Base-by-base conservation (phyloP, 768 basidiomycete genomes). In the Scleroderma citrinum region DNA sequence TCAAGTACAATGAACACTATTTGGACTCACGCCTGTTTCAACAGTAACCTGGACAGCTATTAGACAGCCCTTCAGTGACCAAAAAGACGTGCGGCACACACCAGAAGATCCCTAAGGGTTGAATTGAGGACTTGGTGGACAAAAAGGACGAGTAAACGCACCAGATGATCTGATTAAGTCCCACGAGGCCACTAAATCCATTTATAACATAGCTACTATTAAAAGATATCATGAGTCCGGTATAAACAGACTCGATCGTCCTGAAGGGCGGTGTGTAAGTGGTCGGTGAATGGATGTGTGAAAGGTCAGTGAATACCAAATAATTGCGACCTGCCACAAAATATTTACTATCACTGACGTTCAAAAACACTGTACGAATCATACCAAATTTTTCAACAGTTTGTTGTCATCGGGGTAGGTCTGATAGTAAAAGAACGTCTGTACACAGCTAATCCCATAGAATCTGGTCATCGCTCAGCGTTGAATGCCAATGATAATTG, bases 201-300 rank as follows among this genome's bases (percentile, higher is more conserved):
- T 43, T 24, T 7, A 55, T 55, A 29, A 52, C 24, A 43, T 55
- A 55, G 13, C 24, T 42, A 37, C 52, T 50, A 11, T 52, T 20
- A 21, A 42, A 42, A 7, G 38, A 32, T 32, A 55, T 46, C 13
- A 32, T 38, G 16, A 55, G 21, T 23, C 35, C 50, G 17, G 43
- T 48, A 24, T 55, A 51, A 23, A 38, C 17, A 7, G 54, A 52
- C 43, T 55, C 54, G 8, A 55, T 31, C 17, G 46, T 41, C 47
- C 54, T 55, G 20, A 11, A 35, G 5, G 12, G 5, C 34, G n/a
- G 12, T 13, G n/a, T 17, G 32, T 39, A 3, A 31, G 23, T 35
- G 21, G 32, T 4, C 23, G 14, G 17, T 45, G 6, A 2, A 16
- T 21, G 5, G 8, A 29, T 4, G 26, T 29, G 26, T 8, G 8